Percentiles rank a stretch among this genome's conserved stretches.
These are phyloP conservation scores for Trichophyton benhamiae DNA, from an alignment of 2,329 filamentous ascomycete genomes.

Conservation along the genomic window DNA sequence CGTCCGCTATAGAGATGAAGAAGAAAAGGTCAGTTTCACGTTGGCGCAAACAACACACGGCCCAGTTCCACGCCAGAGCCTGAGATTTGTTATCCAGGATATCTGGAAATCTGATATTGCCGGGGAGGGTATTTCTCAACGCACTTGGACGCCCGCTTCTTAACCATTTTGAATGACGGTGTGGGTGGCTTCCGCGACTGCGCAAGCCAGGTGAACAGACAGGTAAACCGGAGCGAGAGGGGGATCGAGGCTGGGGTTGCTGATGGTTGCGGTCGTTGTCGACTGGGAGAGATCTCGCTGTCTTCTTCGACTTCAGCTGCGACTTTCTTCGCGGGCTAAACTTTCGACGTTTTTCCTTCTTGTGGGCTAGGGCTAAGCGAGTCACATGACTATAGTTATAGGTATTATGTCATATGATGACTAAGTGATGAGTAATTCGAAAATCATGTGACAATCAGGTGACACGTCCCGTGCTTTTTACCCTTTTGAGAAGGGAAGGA, in stretches of 20 bases:
- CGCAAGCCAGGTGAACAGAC: constrained; percentile 1
- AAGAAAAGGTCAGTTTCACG: neutral
- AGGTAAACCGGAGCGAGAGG: constrained; percentile 4
- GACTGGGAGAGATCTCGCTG: constrained; percentile 1
- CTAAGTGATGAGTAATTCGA: neutral
- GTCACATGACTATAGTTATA: too few relatives aligned
- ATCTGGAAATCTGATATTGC: neutral
- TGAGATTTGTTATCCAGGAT: neutral
- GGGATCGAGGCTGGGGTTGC: constrained; percentile 2
- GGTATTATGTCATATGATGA: neutral
- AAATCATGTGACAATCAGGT: neutral
- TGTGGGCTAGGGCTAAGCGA: constrained; percentile 10
- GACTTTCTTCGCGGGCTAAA: neutral
- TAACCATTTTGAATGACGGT: constrained; percentile 52
- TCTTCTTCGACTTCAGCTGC: neutral
- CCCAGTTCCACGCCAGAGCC: neutral
- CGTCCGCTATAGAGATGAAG: constrained; percentile 54
- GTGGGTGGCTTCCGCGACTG: constrained; percentile 8
- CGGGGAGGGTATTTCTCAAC: constrained; percentile 21
- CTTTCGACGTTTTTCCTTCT: neutral
- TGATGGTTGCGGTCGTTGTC: constrained; percentile 1
- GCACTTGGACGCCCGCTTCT: constrained; percentile 65
- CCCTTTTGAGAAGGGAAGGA: neutral
- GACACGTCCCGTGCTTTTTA: neutral
- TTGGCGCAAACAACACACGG: neutral